These are phyloP conservation scores for Oryza glumipatula DNA, from an alignment of 176 grass and related monocot species.

Conservation along the genomic window DNA sequence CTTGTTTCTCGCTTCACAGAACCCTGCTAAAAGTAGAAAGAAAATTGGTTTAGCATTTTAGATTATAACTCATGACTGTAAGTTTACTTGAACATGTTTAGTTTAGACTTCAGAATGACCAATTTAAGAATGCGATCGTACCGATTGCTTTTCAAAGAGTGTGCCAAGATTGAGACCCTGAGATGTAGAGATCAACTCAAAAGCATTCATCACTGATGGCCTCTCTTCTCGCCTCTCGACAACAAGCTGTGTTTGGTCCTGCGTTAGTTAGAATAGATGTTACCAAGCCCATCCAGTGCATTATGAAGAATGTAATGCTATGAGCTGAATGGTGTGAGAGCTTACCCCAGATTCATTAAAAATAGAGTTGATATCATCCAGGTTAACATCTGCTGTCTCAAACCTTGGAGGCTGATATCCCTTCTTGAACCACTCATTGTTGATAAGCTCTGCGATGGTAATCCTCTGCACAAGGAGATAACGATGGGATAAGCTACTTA, in stretches of 20 bases:
- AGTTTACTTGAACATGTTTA: background rate
- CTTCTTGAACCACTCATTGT: slow-evolving; percentile 99
- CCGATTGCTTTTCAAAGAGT: slow-evolving; percentile 93
- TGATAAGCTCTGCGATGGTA: slow-evolving; percentile 72
- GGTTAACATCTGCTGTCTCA: slow-evolving; percentile 69
- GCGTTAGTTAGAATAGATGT: slow-evolving; percentile 30
- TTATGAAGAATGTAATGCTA: background rate
- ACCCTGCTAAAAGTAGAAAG: slow-evolving; percentile 41
- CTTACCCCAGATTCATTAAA: slow-evolving; percentile 75
- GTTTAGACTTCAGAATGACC: background rate
- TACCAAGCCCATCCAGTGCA: slow-evolving; percentile 16
- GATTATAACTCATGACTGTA: background rate
- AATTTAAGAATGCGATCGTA: slow-evolving; percentile 38
- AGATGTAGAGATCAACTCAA: slow-evolving; percentile 95
- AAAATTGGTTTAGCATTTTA: background rate
- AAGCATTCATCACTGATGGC: slow-evolving; percentile 87
- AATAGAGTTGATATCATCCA: slow-evolving; percentile 84
- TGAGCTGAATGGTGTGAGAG: slow-evolving; percentile 15
- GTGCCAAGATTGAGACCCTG: slow-evolving; percentile 94
- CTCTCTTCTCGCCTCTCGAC: slow-evolving; percentile 83
- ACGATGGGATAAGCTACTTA: slow-evolving; percentile 3
- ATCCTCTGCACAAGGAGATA: slow-evolving; percentile 67
- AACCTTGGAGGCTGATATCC: slow-evolving; percentile 80
- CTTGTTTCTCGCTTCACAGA: slow-evolving; percentile 86
- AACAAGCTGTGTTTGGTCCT: slow-evolving; percentile 81